Evolutionary conservation across 208 protist genomes (phyloP).

Genomic region (Entamoeba histolytica): DNA sequence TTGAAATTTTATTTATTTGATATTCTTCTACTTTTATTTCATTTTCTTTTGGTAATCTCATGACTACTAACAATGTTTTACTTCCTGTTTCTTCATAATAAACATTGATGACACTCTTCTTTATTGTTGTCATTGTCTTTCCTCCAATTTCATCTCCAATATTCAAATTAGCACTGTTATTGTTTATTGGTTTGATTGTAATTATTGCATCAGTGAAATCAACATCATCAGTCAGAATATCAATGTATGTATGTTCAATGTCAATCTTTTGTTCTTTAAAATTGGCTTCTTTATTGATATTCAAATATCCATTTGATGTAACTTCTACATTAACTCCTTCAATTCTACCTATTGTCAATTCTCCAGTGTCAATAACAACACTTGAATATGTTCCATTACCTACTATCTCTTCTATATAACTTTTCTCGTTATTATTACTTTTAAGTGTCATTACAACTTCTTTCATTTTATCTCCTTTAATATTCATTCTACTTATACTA

Average conservation of each 20-base stretch:
- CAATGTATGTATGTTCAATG: background rate
- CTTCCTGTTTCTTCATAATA: background rate
- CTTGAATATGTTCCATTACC: background rate
- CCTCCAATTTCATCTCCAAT: background rate
- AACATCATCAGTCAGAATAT: background rate
- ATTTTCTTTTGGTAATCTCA: background rate
- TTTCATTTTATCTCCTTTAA: no score
- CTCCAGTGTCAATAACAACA: background rate
- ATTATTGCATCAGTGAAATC: background rate
- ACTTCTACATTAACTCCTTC: background rate
- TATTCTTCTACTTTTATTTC: background rate
- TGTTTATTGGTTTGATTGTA: background rate
- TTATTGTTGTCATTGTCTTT: background rate
- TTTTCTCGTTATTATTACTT: background rate
- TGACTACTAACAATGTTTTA: background rate
- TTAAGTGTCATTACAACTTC: background rate
- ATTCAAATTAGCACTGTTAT: background rate
- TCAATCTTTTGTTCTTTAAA: background rate
- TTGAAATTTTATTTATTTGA: background rate
- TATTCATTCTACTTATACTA: background rate
- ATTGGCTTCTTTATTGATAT: background rate
- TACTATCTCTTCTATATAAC: background rate
- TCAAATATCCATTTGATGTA: background rate
- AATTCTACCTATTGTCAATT: background rate
- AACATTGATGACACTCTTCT: background rate